Percentiles rank a stretch among this genome's conserved stretches.
Evolutionary conservation across 208 protist genomes (phyloP).

Genomic region (Wallacemonas rigidus): DNA sequence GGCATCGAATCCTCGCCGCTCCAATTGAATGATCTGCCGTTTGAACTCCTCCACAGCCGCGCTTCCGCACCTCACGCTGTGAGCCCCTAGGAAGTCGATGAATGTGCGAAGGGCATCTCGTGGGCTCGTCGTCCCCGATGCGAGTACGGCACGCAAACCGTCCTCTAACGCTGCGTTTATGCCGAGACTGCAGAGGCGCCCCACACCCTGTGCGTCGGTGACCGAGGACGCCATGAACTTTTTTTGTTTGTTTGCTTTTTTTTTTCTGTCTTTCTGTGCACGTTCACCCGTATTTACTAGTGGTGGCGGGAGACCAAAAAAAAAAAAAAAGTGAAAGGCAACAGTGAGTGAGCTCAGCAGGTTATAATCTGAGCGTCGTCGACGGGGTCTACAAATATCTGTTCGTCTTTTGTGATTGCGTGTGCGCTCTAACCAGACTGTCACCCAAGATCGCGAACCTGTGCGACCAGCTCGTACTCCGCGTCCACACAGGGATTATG

Average conservation of each 20-base stretch:
- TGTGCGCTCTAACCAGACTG: too few relatives aligned
- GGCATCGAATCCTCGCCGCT: slow-evolving; percentile 21
- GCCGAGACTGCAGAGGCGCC: slow-evolving; percentile 5
- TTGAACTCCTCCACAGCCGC: slow-evolving; percentile 22
- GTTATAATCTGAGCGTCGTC: too few relatives aligned
- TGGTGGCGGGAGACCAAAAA: too few relatives aligned
- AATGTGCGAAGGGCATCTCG: slow-evolving; percentile 9
- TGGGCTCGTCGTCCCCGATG: background rate
- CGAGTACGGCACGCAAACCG: slow-evolving; percentile 4
- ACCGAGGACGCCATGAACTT: background rate
- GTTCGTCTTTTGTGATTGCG: too few relatives aligned
- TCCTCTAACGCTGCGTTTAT: slow-evolving; percentile 1
- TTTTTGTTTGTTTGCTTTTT: background rate
- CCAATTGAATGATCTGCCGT: slow-evolving; percentile 14
- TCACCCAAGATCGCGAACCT: too few relatives aligned
- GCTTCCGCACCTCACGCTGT: slow-evolving; percentile 11
- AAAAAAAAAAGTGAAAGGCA: too few relatives aligned
- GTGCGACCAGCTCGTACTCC: too few relatives aligned
- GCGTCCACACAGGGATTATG: too few relatives aligned
- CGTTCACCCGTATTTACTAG: too few relatives aligned
- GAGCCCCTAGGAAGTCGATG: background rate
- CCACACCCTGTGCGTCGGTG: background rate
- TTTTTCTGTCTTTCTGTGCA: background rate
- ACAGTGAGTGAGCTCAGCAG: too few relatives aligned
- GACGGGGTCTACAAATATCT: too few relatives aligned